A percentile compares a stretch with the other conserved stretches of the same genome.
These are phyloP conservation scores for Asterochloris sp. DNA, from an alignment of 139 green algal genomes.

Conservation along the genomic window DNA sequence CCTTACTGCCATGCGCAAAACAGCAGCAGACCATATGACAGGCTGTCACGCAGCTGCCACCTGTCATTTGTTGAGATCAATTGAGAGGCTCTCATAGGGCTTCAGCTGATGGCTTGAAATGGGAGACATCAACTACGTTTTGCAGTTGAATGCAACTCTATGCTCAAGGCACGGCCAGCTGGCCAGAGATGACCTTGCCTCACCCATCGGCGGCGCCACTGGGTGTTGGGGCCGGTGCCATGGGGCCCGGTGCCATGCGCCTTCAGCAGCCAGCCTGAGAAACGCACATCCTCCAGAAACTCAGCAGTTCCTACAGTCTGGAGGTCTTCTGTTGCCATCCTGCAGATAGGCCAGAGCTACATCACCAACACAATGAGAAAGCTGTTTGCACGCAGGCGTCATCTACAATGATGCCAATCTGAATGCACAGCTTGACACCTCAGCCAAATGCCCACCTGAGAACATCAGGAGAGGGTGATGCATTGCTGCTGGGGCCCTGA, in stretches of 20 bases:
- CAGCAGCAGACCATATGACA: no score
- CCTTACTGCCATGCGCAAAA: no score
- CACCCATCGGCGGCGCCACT: conserved; percentile 25
- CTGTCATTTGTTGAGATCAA: no score
- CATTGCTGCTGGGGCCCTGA: no score
- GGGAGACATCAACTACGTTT: no score
- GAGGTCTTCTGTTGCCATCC: not conserved
- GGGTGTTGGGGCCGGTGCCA: not conserved
- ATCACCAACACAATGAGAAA: not conserved
- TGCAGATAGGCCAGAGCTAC: not conserved
- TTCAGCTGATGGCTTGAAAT: no score
- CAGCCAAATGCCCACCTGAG: not conserved
- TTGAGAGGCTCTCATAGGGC: no score
- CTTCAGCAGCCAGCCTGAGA: conserved; percentile 32
- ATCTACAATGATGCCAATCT: not conserved
- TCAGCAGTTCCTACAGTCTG: conserved; percentile 1
- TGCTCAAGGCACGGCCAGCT: not conserved
- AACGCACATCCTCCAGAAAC: conserved; percentile 8
- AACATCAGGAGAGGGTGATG: no score
- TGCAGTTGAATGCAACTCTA: no score
- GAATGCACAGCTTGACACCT: not conserved
- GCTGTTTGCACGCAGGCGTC: not conserved
- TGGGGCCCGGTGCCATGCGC: conserved; percentile 20
- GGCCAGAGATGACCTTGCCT: not conserved
- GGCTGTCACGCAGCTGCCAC: no score